These are phyloP conservation scores for Apodospora peruviana DNA, from an alignment of 495 filamentous ascomycete species.

Conservation along the genomic window DNA sequence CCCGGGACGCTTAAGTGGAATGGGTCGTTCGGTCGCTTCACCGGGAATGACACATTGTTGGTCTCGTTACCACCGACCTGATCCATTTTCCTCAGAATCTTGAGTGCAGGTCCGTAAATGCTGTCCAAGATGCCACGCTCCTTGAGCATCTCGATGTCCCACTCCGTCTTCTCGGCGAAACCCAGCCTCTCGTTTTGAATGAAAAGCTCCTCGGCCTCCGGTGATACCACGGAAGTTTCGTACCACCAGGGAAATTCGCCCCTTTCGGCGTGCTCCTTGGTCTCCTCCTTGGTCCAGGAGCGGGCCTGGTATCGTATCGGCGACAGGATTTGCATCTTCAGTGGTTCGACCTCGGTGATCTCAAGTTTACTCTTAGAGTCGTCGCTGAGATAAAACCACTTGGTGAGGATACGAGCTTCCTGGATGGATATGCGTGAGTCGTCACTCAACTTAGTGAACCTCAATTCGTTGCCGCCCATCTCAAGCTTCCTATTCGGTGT, in stretches of 20 bases:
- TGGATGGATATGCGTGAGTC: constrained; percentile 16
- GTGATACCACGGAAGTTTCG: constrained; percentile 32
- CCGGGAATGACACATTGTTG: no score
- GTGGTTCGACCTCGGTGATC: constrained; percentile 37
- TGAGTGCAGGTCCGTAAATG: constrained; percentile 24
- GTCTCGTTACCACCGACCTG: constrained; percentile 25
- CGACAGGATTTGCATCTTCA: constrained; percentile 13
- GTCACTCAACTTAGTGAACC: constrained; percentile 12
- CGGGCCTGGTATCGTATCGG: not conserved
- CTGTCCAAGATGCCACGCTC: constrained; percentile 14
- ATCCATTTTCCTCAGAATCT: constrained; percentile 31
- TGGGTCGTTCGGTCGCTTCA: no score
- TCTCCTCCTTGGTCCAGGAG: not conserved
- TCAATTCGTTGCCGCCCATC: constrained; percentile 17
- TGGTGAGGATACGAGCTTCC: constrained; percentile 28
- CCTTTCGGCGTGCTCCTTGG: not conserved
- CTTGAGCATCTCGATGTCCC: constrained; percentile 24
- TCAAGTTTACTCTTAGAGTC: constrained; percentile 24
- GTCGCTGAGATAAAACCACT: constrained; percentile 10
- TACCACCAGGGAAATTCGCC: constrained; percentile 33
- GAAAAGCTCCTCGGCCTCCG: constrained; percentile 20
- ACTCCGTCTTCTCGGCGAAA: constrained; percentile 34
- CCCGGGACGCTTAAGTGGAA: no score
- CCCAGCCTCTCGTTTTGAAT: constrained; percentile 31
- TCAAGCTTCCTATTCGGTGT: no score